Evolutionary conservation across 352 stramenopile genomes (phyloP), one percentile per base, ranked within the genome.

Genomic region (Globisporangium cylindrosporum): DNA sequence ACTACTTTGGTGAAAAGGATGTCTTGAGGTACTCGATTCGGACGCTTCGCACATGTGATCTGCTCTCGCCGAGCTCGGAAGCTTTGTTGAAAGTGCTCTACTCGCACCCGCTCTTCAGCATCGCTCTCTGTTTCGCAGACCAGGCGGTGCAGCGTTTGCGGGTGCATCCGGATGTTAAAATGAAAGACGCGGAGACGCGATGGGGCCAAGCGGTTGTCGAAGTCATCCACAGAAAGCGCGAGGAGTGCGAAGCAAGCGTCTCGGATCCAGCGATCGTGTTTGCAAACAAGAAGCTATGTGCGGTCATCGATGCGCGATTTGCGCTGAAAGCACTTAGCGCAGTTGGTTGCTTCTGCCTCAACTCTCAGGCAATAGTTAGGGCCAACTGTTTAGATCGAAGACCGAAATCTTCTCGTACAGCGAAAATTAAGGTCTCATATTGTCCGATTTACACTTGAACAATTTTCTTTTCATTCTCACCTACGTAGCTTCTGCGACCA

Each of bases 1-100:
- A n/a, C n/a, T n/a, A n/a, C n/a, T n/a, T n/a, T n/a, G n/a, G n/a
- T 9, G 80, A 92, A 10, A 74, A 76, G 24, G 79, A 79, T 0
- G 59, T 92, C n/a, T 65, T 90, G 1, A 78, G 75, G 0, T 90
- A 76, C 56, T 86, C 80, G 0, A 77, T 92, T 29, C 73, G 69
- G 9, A 84, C 84, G 7, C 62, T 89, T 54, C 74, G 80, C 1
- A 77, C 81, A 0, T 92, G 81, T 57, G 81, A 90, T 34, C 64
- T 92, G 62, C 59, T 92, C 4, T 88, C 81, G 1, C 67, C 90
- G 6, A 73, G 59, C 7, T 64, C 81, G 1, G 77, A 86, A 61
- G 74, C 59, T 6, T 49, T 92, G 29, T 56, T 88, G 20, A 57
- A 66, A 2, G 71, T 89, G 10, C 70, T 92, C 9, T 74, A 78